These are phyloP conservation scores for Candida alai DNA, from an alignment of 805 yeast genomes.

Conservation along the genomic window DNA sequence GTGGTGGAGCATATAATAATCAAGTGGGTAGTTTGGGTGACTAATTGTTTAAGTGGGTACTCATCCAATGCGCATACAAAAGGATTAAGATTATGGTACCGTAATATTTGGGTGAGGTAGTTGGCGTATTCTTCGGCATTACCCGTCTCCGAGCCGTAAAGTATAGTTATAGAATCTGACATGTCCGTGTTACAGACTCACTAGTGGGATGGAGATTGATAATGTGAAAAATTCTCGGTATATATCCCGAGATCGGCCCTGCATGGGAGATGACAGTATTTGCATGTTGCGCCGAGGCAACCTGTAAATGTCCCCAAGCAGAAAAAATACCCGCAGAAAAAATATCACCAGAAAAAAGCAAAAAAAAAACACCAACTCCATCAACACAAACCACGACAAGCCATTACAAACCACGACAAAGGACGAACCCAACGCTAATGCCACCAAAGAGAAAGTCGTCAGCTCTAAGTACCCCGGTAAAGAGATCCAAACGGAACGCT, in stretches of 20 bases:
- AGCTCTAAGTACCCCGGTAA: conserved; percentile 6
- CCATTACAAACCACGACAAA: too few relatives aligned
- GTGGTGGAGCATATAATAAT: conserved; percentile 79
- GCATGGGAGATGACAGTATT: too few relatives aligned
- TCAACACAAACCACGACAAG: too few relatives aligned
- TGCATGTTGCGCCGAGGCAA: too few relatives aligned
- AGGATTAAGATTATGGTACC: conserved; percentile 49
- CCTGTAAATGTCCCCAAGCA: too few relatives aligned
- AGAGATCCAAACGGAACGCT: conserved; percentile 15
- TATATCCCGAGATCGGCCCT: too few relatives aligned
- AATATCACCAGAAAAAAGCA: too few relatives aligned
- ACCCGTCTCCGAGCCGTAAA: conserved; percentile 93
- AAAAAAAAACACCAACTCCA: too few relatives aligned
- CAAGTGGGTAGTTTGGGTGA: conserved; percentile 42
- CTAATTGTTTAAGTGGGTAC: conserved; percentile 51
- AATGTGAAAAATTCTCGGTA: too few relatives aligned
- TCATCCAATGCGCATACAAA: conserved; percentile 54
- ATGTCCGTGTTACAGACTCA: too few relatives aligned
- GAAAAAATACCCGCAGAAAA: too few relatives aligned
- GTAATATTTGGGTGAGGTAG: conserved; percentile 52
- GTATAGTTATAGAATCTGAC: conserved; percentile 44
- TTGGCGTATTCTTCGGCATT: conserved; percentile 83
- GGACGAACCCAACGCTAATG: conserved; percentile 16
- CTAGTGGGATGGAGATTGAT: too few relatives aligned
- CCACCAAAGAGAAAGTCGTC: conserved; percentile 20